phyloP scores from a whole-genome alignment of 1,284 basidiomycete species.

The Microstroma glucosiphilum region DNA sequence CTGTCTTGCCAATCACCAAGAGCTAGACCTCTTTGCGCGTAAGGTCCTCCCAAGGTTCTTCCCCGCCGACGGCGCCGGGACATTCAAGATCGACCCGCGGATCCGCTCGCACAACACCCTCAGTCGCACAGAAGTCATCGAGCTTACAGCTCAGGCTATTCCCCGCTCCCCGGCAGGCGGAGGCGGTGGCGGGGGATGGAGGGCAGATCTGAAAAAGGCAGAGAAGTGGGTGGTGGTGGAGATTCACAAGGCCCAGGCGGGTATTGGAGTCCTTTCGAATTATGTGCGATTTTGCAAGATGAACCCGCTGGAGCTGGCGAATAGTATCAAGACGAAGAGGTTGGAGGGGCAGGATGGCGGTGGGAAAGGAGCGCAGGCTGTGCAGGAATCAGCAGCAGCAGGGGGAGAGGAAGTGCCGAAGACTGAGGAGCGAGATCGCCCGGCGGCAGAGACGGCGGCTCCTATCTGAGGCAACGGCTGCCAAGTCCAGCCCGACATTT shows the following conservation, averaged over 20 bases:
- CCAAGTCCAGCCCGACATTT: no score
- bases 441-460: no score
- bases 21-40: slow-evolving; percentile 1
- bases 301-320: slow-evolving; percentile 2
- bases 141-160: background rate
- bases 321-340: background rate
- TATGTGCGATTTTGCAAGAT: slow-evolving; percentile 29
- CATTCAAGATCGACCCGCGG: slow-evolving; percentile 3
- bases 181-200: no score
- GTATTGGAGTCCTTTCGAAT: background rate
- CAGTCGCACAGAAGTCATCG: background rate
- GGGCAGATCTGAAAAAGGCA: slow-evolving; percentile 2
- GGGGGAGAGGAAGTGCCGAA: background rate
- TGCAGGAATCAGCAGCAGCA: slow-evolving; percentile 57
- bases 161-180: background rate
- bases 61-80: background rate
- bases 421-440: no score
- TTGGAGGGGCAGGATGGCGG: slow-evolving; percentile 65
- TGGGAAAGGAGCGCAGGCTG: slow-evolving; percentile 73
- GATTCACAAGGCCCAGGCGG: slow-evolving; percentile 1
- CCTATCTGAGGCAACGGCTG: no score
- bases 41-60: background rate
- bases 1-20: background rate
- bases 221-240: slow-evolving; percentile 1
- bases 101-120: slow-evolving; percentile 4